phyloP scores from a whole-genome alignment of 2,329 filamentous ascomycete species.

The Juglanconis sp. region DNA sequence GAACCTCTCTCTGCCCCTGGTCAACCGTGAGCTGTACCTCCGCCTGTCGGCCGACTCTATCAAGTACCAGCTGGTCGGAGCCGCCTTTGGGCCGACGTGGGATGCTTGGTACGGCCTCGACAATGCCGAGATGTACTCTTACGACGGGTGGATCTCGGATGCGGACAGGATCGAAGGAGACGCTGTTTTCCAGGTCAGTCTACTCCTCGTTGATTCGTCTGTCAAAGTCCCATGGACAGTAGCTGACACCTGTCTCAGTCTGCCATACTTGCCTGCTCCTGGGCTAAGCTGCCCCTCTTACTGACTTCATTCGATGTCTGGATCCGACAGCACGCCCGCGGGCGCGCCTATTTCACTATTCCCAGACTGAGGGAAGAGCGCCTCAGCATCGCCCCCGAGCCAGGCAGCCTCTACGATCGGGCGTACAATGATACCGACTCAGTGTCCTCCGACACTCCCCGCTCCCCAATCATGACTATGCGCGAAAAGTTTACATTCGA shows the following conservation, averaged over 20 bases:
- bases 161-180: constrained; percentile 31
- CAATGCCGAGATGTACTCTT: constrained; percentile 9
- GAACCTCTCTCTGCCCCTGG: constrained; percentile 45
- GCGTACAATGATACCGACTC: constrained; percentile 4
- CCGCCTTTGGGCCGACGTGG: constrained; percentile 40
- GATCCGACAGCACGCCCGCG: constrained; percentile 36
- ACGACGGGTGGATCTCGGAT: constrained; percentile 16
- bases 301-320: constrained; percentile 47
- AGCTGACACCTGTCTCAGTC: constrained; percentile 21
- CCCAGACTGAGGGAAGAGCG: constrained; percentile 10
- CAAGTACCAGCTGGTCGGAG: constrained; percentile 31
- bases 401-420: constrained; percentile 15
- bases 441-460: neutral
- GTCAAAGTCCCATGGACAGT: neutral
- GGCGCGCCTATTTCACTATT: constrained; percentile 27
- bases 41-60: constrained; percentile 40
- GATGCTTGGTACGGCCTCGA: constrained; percentile 30
- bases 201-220: no score
- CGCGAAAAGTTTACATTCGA: constrained; percentile 14
- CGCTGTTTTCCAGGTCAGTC: constrained; percentile 41
- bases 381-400: neutral
- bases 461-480: constrained; percentile 7
- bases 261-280: constrained; percentile 40
- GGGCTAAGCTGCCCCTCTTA: constrained; percentile 43
- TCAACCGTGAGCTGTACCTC: constrained; percentile 41